Evolutionary conservation across 306 rosid genomes (phyloP).

Genomic region (Delonix regia): DNA sequence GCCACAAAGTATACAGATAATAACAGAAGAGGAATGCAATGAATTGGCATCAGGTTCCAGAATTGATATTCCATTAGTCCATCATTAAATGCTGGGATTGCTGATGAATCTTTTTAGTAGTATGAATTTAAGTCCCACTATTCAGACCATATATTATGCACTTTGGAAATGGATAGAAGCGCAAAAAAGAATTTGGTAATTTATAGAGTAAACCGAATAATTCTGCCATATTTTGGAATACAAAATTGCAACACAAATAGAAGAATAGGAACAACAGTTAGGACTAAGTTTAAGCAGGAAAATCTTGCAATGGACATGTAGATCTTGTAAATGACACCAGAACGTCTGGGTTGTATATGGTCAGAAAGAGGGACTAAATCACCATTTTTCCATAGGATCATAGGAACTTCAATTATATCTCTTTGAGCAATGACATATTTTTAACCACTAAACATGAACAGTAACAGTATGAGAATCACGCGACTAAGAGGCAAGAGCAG

Average conservation of each 20-base stretch:
- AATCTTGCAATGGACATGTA: background rate
- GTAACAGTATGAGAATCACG: too few relatives aligned
- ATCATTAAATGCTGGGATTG: background rate
- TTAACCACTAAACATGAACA: background rate
- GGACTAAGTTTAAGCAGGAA: constrained; percentile 6
- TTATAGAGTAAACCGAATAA: background rate
- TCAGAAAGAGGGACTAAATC: background rate
- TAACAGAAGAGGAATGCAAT: constrained; percentile 7
- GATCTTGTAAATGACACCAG: background rate
- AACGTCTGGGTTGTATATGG: background rate
- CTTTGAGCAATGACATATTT: background rate
- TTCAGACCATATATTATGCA: background rate
- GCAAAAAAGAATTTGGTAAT: background rate
- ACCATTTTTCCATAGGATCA: constrained; percentile 2
- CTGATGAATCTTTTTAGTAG: background rate
- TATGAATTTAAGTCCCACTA: background rate
- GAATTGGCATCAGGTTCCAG: constrained; percentile 12
- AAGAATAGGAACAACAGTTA: constrained; percentile 1
- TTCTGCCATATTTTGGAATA: background rate
- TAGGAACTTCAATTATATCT: constrained; percentile 3
- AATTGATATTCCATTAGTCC: background rate
- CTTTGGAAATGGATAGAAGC: background rate
- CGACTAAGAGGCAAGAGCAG: too few relatives aligned
- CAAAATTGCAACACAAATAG: background rate
- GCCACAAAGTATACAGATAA: constrained; percentile 18